Evolutionary conservation across 2,329 filamentous ascomycete species (phyloP), one percentile per base, ranked within the genome.

Genomic region (Nemania serpens): DNA sequence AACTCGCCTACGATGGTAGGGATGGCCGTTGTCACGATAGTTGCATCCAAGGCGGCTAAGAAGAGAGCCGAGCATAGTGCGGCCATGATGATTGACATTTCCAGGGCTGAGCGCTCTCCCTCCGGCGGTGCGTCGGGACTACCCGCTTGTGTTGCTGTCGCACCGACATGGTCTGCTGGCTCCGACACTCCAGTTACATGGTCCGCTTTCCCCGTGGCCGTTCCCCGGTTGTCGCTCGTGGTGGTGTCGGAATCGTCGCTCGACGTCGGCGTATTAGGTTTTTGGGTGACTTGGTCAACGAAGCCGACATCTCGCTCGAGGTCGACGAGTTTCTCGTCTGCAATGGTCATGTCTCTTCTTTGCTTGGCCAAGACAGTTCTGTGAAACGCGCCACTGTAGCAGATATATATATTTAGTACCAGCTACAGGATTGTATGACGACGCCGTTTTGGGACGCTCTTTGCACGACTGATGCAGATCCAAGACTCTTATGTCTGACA

Each of bases 1-100:
- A 93, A 84, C 61, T 89, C 80, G 36, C 76, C 75, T 5, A 84
- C 81, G 64, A 91, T 90, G 13, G 85, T 86, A 0, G 88, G 88
- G 5, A 90, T 79, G 5, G 88, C 86, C 0, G 88, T 90, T 11
- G 88, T 82, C 66, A 91, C 79, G 70, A 90, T 88, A 33, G 86
- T 89, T 53, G 81, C 76, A 68, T 85, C 83, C 54, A 85, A 76
- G 0, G 83, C 82, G 1, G 82, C 82, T 36, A 85, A 77, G 71
- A 85, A 84, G 17, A 85, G 72, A 12, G 70, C 72, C 2, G 68
- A 69, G 56, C 72, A 74, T 9, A 75, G 67, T 34, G 73, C 71
- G n/a, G 66, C 54, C 63, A 75, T 69, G 47, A 75, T 74, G 0
- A 73, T 48, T 1, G 66, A 58, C 59, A 73, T 74, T 62, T 75